Conservation (phyloP, 2,329 filamentous ascomycete species). For the Leptographium galeiforme region DNA sequence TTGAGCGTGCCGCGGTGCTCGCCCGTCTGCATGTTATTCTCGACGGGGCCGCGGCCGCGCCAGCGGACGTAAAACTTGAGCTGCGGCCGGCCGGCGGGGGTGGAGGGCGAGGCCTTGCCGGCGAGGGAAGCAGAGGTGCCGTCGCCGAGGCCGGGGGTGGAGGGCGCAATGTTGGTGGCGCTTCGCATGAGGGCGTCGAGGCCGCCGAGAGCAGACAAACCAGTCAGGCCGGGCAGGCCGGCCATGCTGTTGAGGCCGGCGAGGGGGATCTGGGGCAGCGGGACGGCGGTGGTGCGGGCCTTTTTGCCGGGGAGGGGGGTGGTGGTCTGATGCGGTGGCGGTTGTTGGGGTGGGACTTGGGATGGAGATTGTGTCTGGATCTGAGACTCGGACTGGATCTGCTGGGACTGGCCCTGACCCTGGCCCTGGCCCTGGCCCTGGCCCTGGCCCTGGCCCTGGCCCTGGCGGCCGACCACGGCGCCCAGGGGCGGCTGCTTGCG, state of each 20-base stretch:
- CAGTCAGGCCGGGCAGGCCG: constrained; percentile 6
- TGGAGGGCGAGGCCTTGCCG: neutral
- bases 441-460: neutral
- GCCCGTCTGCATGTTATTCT: constrained; percentile 12
- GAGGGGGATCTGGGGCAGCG: neutral
- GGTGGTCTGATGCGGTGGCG: neutral
- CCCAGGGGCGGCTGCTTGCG: constrained; percentile 13
- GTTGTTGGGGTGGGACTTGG: constrained; percentile 1
- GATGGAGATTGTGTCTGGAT: neutral
- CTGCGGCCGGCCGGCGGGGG: constrained; percentile 3
- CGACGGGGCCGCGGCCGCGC: constrained; percentile 14
- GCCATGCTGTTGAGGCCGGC: neutral
- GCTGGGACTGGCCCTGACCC: no score
- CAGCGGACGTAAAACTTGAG: constrained; percentile 14
- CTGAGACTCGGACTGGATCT: neutral
- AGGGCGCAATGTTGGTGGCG: neutral
- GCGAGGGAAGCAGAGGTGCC: neutral
- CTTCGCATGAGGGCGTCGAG: constrained; percentile 6
- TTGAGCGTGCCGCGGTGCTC: constrained; percentile 15
- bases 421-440: neutral
- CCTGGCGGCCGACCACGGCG: neutral
- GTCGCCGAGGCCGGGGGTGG: neutral
- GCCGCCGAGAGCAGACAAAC: constrained; percentile 5
- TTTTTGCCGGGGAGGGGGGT: constrained; percentile 1
- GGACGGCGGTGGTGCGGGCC: neutral